Percentiles rank a stretch among this genome's conserved stretches.
Evolutionary conservation across 345 rosid genomes (phyloP).

Genomic region (Salix purpurea): DNA sequence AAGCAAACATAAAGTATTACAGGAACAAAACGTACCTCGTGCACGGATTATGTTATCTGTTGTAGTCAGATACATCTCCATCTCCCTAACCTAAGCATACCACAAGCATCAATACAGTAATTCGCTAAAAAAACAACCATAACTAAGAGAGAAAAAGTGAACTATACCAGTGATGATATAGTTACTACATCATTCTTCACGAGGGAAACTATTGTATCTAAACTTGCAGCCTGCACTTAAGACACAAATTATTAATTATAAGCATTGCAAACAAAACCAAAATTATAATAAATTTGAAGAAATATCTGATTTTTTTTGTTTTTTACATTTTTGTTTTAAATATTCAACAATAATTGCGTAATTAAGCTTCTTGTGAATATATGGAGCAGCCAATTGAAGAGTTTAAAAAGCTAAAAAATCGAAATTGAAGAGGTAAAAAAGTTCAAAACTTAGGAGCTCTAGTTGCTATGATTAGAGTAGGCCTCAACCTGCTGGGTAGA

Average conservation of each 20-base stretch:
- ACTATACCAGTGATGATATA: slow-evolving; percentile 49
- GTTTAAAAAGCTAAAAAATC: no score
- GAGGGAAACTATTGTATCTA: slow-evolving; percentile 54
- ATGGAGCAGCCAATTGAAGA: not conserved
- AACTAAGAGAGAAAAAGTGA: not conserved
- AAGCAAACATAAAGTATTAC: not conserved
- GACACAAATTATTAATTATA: not conserved
- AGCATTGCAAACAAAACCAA: not conserved
- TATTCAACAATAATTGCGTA: not conserved
- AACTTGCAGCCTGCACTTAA: slow-evolving; percentile 56
- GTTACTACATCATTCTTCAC: slow-evolving; percentile 53
- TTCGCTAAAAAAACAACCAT: not conserved
- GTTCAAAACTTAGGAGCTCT: not conserved
- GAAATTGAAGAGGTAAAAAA: not conserved
- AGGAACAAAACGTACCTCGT: slow-evolving; percentile 45
- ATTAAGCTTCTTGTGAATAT: not conserved
- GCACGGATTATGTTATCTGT: slow-evolving; percentile 63
- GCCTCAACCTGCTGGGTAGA: slow-evolving; percentile 50
- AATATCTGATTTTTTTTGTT: not conserved
- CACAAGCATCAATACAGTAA: not conserved
- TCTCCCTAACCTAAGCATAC: slow-evolving; percentile 58
- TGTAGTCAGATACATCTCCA: slow-evolving; percentile 80
- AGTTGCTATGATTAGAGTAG: not conserved
- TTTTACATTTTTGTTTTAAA: no score
- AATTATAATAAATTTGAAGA: not conserved